These are phyloP conservation scores for Annona cherimola DNA, from an alignment of 164 flowering plant species.

Conservation along the genomic window DNA sequence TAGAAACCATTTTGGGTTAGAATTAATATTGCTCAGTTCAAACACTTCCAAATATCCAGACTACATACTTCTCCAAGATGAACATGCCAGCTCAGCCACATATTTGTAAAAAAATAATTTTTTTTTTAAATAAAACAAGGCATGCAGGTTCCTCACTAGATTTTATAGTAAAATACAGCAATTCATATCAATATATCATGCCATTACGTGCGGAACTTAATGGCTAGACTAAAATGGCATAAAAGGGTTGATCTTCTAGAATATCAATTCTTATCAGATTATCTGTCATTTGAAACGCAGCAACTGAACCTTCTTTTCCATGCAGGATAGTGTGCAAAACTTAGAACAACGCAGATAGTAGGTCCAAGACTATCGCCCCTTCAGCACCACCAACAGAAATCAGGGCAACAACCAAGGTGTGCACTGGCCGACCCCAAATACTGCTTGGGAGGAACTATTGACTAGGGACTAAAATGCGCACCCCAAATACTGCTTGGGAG, in stretches of 20 bases:
- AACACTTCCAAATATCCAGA: neutral
- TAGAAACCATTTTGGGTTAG: neutral
- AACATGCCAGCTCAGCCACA: neutral
- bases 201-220: neutral
- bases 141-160: neutral
- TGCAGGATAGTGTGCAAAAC: no score
- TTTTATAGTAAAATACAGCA: no score
- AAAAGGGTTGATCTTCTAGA: neutral
- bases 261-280: neutral
- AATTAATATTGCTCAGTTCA: neutral
- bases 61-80: neutral
- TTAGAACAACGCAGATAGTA: no score
- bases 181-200: neutral
- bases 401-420: no score
- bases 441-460: no score
- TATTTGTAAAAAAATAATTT: neutral
- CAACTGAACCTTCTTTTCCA: no score
- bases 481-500: no score
- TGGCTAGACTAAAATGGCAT: neutral
- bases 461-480: no score
- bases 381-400: no score
- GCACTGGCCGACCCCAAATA: no score
- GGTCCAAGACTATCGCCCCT: no score
- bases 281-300: neutral
- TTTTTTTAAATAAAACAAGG: no score